Base-by-base conservation (phyloP, 176 grass and related monocot species). In the Canna indica region DNA sequence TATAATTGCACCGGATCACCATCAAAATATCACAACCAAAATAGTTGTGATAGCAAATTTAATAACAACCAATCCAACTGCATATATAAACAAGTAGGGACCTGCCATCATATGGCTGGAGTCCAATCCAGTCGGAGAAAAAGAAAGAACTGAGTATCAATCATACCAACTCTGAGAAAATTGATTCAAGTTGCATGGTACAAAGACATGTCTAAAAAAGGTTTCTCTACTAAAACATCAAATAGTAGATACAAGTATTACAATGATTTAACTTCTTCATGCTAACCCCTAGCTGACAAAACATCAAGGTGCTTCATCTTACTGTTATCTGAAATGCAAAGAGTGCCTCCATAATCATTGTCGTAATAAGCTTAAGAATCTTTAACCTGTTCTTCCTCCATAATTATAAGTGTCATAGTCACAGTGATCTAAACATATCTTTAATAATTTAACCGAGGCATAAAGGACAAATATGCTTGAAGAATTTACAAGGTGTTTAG, bases 281-380 rank as follows among this genome's bases (percentile, higher is more conserved):
- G 22, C 84, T 82, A 95, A 41, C 91, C 91, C 72, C 82, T 83
- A 41, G 80, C 77, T 62, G 87, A 79, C 74, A 86, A 81, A 71
- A 84, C 87, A 80, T 87, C 85, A 46, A 88, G 68, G n/a, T 87
- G 69, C 54, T 91, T 81, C 71, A 77, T 73, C 75, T 77, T 59
- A n/a, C n/a, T n/a, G n/a, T 50, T 80, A 42, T 71, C 77, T 34
- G 67, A 63, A 44, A 80, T 76, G 32, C 68, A 68, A 47, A 25
- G 57, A 42, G 75, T 70, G 24, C 73, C 69, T 6, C 75, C 78
- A 70, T 78, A 44, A 54, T n/a, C 0, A n/a, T 22, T 24, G 50
- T 6, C 20, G n/a, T 6, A 54, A 54, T 54, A 54, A 54, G 50
- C 3, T n/a, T 25, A 25, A 54, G 22, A 5, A 53, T 6, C 4